Evolutionary conservation across 805 yeast species (phyloP).

Genomic region (Lachancea sp.): DNA sequence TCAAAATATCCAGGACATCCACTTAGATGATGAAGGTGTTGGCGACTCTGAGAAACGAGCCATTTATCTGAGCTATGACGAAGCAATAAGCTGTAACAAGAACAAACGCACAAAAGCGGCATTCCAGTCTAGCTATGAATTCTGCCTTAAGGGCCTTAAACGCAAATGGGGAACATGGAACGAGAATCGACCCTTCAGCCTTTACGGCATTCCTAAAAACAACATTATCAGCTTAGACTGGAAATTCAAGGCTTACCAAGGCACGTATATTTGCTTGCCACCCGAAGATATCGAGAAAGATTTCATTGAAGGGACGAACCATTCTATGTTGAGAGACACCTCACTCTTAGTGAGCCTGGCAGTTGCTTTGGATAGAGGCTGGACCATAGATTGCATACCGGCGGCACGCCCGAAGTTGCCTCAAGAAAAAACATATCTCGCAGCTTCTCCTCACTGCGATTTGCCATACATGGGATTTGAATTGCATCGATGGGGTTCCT

Average conservation of each 20-base stretch:
- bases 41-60: not conserved
- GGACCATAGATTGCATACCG: not conserved
- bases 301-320: not conserved
- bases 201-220: not conserved
- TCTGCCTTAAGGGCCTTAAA: not conserved
- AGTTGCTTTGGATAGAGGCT: not conserved
- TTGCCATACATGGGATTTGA: not conserved
- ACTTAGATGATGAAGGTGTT: not conserved
- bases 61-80: not conserved
- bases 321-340: not conserved
- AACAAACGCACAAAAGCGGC: not conserved
- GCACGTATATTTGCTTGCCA: not conserved
- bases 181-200: not conserved
- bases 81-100: not conserved
- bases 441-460: not conserved
- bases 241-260: not conserved
- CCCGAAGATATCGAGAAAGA: not conserved
- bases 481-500: not conserved
- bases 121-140: not conserved
- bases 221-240: not conserved
- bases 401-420: not conserved
- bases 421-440: not conserved
- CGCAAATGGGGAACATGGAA: not conserved
- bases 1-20: not conserved
- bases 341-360: not conserved